Evolutionary conservation across 208 protist species (phyloP).

Genomic region (Crithidia acanthocephali): DNA sequence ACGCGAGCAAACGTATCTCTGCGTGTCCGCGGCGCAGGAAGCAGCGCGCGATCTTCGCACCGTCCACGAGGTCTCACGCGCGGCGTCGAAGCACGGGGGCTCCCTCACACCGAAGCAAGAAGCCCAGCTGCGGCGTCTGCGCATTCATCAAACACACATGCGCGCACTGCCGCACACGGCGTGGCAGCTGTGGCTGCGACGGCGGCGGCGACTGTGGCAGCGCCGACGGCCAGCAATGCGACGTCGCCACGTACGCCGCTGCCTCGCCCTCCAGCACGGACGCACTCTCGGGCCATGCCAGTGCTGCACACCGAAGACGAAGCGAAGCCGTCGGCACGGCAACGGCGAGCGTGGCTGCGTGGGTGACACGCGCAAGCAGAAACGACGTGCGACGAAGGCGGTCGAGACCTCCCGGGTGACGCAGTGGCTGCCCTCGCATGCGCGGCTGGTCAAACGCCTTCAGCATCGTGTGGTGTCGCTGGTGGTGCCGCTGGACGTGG

Average conservation of each 20-base stretch:
- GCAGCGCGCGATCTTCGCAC: background rate
- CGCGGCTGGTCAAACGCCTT: conserved; percentile 46
- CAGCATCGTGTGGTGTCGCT: conserved; percentile 30
- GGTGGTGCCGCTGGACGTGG: conserved; percentile 15
- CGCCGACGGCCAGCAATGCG: conserved; percentile 35
- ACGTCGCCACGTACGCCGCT: conserved; percentile 18
- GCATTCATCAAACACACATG: conserved; percentile 40
- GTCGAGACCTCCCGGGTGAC: background rate
- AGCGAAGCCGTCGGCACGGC: background rate
- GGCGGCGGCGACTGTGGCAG: conserved; percentile 48
- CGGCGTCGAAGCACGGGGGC: background rate
- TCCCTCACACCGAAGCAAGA: conserved; percentile 15
- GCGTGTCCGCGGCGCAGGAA: conserved; percentile 11
- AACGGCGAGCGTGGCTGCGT: background rate
- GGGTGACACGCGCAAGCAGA: background rate
- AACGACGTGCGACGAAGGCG: background rate
- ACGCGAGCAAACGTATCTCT: conserved; percentile 34
- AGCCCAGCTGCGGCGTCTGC: conserved; percentile 19
- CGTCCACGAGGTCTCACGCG: background rate
- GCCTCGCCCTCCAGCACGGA: conserved; percentile 27
- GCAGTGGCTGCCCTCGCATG: conserved; percentile 71
- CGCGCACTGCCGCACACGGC: conserved; percentile 42
- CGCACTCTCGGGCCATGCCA: conserved; percentile 30
- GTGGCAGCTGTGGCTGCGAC: conserved; percentile 51
- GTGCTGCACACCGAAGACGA: conserved; percentile 33